Evolutionary conservation across 1,284 basidiomycete species (phyloP).

Genomic region (Bjerkandera adusta): DNA sequence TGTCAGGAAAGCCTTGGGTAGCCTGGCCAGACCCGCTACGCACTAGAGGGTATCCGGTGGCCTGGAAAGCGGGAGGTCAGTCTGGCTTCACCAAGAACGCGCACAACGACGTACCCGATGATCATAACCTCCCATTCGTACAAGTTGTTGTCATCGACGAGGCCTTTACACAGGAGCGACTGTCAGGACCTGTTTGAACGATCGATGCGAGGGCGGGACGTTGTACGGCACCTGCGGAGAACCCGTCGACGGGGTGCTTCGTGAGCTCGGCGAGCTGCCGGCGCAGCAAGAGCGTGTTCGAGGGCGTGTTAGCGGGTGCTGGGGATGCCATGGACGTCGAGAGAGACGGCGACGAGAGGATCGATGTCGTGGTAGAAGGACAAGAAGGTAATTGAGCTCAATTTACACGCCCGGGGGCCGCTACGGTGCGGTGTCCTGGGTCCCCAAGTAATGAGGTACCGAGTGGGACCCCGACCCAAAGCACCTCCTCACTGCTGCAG

Average conservation of each 20-base stretch:
- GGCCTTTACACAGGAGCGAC: constrained; percentile 48
- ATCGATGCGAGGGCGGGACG: constrained; percentile 20
- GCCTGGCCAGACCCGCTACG: constrained; percentile 23
- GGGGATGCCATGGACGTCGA: constrained; percentile 23
- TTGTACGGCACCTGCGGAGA: constrained; percentile 74
- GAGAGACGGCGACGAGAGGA: constrained; percentile 15
- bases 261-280: constrained; percentile 85
- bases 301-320: constrained; percentile 31
- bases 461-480: too few relatives aligned
- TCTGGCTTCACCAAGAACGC: constrained; percentile 8
- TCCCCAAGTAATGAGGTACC: too few relatives aligned
- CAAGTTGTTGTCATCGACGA: constrained; percentile 90
- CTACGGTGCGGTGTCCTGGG: too few relatives aligned
- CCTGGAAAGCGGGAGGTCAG: constrained; percentile 37
- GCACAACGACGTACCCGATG: constrained; percentile 70
- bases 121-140: constrained; percentile 94
- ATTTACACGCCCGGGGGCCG: too few relatives aligned
- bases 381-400: constrained; percentile 3
- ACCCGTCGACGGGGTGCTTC: constrained; percentile 89
- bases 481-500: too few relatives aligned
- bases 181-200: constrained; percentile 23
- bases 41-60: constrained; percentile 90
- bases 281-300: constrained; percentile 73
- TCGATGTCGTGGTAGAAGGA: constrained; percentile 18
- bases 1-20: not conserved